These are phyloP conservation scores for Davidsoniella eucalypti DNA, from an alignment of 2,329 filamentous ascomycete species.

Conservation along the genomic window DNA sequence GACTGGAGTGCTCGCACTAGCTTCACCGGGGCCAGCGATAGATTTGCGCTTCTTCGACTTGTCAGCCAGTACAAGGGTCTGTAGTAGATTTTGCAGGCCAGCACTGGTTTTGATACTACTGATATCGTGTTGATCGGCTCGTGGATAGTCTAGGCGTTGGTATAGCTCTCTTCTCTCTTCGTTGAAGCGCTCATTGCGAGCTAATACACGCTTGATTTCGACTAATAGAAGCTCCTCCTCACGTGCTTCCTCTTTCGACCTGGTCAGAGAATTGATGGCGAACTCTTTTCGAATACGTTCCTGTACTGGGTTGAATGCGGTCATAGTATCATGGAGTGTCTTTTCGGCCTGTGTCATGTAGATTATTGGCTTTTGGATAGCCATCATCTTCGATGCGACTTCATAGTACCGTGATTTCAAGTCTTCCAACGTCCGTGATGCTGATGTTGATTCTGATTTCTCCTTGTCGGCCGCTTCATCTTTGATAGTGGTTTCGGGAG, in stretches of 20 bases:
- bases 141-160: constrained; percentile 68
- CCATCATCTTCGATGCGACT: constrained; percentile 69
- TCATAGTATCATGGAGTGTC: constrained; percentile 66
- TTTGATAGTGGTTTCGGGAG: constrained; percentile 28
- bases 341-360: constrained; percentile 83
- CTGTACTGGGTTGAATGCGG: constrained; percentile 65
- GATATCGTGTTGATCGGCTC: constrained; percentile 51
- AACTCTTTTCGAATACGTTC: constrained; percentile 74
- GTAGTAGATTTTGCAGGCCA: constrained; percentile 63
- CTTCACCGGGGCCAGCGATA: constrained; percentile 44
- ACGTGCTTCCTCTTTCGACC: constrained; percentile 72
- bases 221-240: constrained; percentile 82
- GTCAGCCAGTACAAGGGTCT: constrained; percentile 67
- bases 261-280: constrained; percentile 59
- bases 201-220: constrained; percentile 82
- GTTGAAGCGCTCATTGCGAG: constrained; percentile 70
- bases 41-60: constrained; percentile 79
- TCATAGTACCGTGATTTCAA: constrained; percentile 84
- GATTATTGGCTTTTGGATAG: constrained; percentile 59
- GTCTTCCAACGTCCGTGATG: constrained; percentile 63
- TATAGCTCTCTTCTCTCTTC: constrained; percentile 79
- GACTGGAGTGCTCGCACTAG: constrained; percentile 22
- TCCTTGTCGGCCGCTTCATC: constrained; percentile 30
- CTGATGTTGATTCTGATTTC: constrained; percentile 29
- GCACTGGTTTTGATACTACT: constrained; percentile 64